Evolutionary conservation across 306 rosid species (phyloP).

Genomic region (Hippophae gyantsensis): DNA sequence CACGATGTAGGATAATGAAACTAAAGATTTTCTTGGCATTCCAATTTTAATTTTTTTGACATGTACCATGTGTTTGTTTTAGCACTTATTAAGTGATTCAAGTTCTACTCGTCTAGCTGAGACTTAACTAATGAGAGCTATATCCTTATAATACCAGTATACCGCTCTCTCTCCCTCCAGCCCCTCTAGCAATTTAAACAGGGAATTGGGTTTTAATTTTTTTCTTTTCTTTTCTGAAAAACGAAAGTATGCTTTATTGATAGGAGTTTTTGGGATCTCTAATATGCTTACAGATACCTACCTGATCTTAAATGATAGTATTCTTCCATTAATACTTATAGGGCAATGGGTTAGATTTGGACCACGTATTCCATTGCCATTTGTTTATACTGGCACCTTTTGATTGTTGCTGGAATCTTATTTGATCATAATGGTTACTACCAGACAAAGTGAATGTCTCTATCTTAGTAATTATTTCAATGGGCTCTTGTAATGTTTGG

Average conservation of each 20-base stretch:
- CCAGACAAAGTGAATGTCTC: conserved; percentile 9
- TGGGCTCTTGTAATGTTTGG: conserved; percentile 6
- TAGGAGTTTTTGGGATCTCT: background rate
- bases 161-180: too few relatives aligned
- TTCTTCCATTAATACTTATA: background rate
- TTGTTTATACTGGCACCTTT: background rate
- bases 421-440: conserved; percentile 4
- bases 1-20: background rate
- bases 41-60: background rate
- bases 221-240: too few relatives aligned
- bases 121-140: too few relatives aligned
- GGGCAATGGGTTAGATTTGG: conserved; percentile 7
- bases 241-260: background rate
- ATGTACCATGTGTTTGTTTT: background rate
- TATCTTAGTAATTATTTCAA: conserved; percentile 9
- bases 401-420: conserved; percentile 1
- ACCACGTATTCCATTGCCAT: conserved; percentile 6
- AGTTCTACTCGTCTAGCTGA: background rate
- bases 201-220: too few relatives aligned
- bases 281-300: conserved; percentile 3
- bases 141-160: too few relatives aligned
- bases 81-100: background rate
- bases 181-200: too few relatives aligned
- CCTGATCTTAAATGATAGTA: conserved; percentile 1
- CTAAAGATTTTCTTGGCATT: background rate